Evolutionary conservation across 257 asterid genomes (phyloP).

Genomic region (Petunia axillaris): DNA sequence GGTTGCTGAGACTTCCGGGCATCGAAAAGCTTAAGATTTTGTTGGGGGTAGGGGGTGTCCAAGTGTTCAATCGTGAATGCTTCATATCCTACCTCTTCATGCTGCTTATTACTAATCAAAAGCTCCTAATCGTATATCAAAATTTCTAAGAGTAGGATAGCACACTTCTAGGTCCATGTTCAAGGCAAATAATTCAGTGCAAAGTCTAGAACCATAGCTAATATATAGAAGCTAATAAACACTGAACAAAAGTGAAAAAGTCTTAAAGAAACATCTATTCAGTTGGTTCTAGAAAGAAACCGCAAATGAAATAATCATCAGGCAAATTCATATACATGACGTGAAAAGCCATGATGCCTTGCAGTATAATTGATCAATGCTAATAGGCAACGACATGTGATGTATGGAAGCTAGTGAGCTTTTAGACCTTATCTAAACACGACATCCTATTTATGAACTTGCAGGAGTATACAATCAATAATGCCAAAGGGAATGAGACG

Average conservation of each 20-base stretch:
- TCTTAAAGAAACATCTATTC: neutral
- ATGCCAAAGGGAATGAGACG: neutral
- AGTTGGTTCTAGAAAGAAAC: neutral
- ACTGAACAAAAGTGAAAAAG: neutral
- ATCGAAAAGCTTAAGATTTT: neutral
- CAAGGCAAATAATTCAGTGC: neutral
- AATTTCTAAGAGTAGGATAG: neutral
- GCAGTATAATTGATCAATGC: neutral
- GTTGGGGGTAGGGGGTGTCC: neutral
- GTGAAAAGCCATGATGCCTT: neutral
- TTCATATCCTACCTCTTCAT: neutral
- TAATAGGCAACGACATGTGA: neutral
- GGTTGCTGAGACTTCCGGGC: neutral
- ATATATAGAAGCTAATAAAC: neutral
- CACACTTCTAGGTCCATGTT: neutral
- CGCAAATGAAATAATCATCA: conserved; percentile 4
- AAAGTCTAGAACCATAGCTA: neutral
- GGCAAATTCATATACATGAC: neutral
- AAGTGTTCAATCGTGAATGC: neutral
- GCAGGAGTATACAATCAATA: neutral
- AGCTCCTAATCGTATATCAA: neutral
- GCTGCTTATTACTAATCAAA: neutral
- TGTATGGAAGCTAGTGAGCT: neutral
- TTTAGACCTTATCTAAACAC: neutral
- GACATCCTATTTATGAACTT: neutral